Base-by-base conservation (phyloP, 1,139 yeast genomes). In the Debaryomycetaceae sp. region DNA sequence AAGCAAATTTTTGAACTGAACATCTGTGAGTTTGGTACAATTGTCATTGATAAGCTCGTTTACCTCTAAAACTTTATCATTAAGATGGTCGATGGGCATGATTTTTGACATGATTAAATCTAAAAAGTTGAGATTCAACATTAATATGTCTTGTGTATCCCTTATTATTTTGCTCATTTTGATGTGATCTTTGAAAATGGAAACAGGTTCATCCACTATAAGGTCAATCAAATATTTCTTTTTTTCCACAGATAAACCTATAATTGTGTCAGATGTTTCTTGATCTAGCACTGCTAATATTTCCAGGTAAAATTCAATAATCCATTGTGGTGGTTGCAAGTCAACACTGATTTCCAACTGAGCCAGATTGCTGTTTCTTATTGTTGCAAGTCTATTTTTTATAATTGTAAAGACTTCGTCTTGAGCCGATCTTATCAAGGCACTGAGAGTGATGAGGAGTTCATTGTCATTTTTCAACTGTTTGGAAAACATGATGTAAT, bases 281-380 rank as follows among this genome's bases (percentile, higher is more conserved):
- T 66, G 69, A 52, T 80, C 84, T 44, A 80, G 68, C 4, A 77
- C 59, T 6, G 78, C 80, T 45, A 82, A 65, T 17, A 78, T 63
- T 31, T 75, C 81, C 1, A 76, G 60, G 50, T 79, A 69, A 54
- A 79, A 81, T 6, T 80, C 83, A 41, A 78, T 69, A 13, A 85
- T 62, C 95, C 93, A 86, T 50, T 84, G 89, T 0, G 93, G 91
- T 6, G 89, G 79, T 48, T 83, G 76, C 40, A 84, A 66, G 43
- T 80, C 83, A 37, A 68, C 68, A 47, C 69, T 65, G 49, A 60
- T 59, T 38, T 74, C 78, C 33, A 73, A 54, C 46, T 71, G 71
- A 2, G 80, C 72, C 54, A 65, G 66, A 44, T 71, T 69, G 38
- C 72, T 68, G 22, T 62, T 59, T 39, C 60, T 60, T n/a, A 76